phyloP scores from a whole-genome alignment of 2,329 filamentous ascomycete species.

The Nannizziopsis barbatae region DNA sequence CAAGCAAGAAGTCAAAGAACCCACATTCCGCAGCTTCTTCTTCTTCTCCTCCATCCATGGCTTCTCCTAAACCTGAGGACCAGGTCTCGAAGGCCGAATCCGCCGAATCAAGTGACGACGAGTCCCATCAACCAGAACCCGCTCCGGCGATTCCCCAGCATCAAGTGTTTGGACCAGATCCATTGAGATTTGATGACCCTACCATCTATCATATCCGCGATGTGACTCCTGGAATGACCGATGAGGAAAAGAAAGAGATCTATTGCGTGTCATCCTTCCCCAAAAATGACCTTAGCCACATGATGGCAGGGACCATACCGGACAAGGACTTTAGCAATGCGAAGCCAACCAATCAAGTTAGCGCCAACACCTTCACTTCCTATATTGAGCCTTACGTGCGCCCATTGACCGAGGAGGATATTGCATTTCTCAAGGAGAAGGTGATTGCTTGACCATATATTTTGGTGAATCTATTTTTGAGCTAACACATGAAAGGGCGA shows the following conservation, averaged over 20 bases:
- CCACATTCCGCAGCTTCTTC: constrained; percentile 29
- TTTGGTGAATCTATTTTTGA: background rate
- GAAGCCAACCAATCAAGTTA: constrained; percentile 89
- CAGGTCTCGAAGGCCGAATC: constrained; percentile 51
- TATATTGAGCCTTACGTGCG: constrained; percentile 89
- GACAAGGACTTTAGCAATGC: constrained; percentile 93
- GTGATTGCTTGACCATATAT: constrained; percentile 27
- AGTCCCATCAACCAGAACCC: constrained; percentile 49
- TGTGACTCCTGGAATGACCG: constrained; percentile 61
- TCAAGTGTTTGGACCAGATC: constrained; percentile 86
- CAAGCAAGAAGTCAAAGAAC: constrained; percentile 31
- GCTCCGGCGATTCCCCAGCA: constrained; percentile 56
- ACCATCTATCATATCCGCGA: constrained; percentile 87
- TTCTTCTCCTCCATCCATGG: constrained; percentile 32
- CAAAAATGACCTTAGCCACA: constrained; percentile 63
- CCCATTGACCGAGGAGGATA: constrained; percentile 80
- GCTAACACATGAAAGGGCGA: constrained; percentile 48
- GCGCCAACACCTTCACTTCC: constrained; percentile 81
- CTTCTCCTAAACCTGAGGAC: constrained; percentile 42
- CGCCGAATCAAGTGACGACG: constrained; percentile 50
- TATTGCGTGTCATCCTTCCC: constrained; percentile 82
- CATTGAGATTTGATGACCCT: constrained; percentile 78
- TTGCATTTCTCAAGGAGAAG: constrained; percentile 81
- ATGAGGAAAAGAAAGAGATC: constrained; percentile 77
- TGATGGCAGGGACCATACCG: constrained; percentile 79